Evolutionary conservation across 2,329 filamentous ascomycete genomes (phyloP), one percentile per base, ranked within the genome.

Genomic region (Monilinia polystroma): DNA sequence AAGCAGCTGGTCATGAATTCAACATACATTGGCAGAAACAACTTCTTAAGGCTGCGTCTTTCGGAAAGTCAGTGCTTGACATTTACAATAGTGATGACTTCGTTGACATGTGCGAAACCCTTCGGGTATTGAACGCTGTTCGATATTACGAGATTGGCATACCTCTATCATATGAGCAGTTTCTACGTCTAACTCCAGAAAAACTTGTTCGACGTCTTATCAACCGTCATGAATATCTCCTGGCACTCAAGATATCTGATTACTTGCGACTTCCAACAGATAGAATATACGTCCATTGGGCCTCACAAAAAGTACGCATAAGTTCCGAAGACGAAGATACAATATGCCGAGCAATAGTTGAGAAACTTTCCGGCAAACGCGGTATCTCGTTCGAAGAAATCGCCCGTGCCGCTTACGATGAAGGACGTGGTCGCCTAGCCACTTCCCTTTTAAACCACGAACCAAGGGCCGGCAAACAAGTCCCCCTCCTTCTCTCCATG

Each of bases 21-120:
- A 92, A 89, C 73, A 83, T 90, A 2, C 88, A 94, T 75, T 96
- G 93, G 92, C 95, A 99, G 76, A 99, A 98, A 76, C 88, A 96
- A 73, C 83, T 99, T 1, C 83, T 99, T n/a, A 96, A 96, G 77
- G 95, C 95, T 7, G 95, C 95, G 0, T 98, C 94, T 0, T 98
- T 97, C 77, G 95, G 95, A 69, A 99, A 99, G 78, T 98, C 95
- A 0, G 95, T 98, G 0, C 84, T 99, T 4, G 95, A 98, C 74
- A 88, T 98, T 16, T 99, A 98, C 79, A 97, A 95, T 78, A 97
- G 93, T 75, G 95, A 99, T 75, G 94, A 99, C 71, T 99, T 98
- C 78, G 95, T 99, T 64, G 94, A 98, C 70, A 98, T 97, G 89
- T 97, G 93, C 72, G 94, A 99, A 78, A 95, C 90, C 0, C 80